Evolutionary conservation across 2,329 filamentous ascomycete species (phyloP).

Genomic region (Beauveria asiatica): DNA sequence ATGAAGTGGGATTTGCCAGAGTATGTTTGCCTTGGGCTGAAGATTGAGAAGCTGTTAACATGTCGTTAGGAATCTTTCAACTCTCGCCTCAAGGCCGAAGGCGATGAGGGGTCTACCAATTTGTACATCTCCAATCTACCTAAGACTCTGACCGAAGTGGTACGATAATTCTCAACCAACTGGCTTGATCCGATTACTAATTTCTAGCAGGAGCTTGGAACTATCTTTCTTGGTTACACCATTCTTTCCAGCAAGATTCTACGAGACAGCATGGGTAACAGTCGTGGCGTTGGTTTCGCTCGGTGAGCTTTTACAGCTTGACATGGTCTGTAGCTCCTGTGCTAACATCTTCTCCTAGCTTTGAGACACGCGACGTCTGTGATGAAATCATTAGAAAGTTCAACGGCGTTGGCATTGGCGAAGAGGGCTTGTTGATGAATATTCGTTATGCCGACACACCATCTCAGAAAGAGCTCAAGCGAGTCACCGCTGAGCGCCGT

Average conservation of each 20-base stretch:
- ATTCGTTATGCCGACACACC: slow-evolving; percentile 96
- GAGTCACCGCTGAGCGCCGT: slow-evolving; percentile 87
- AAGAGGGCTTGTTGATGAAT: slow-evolving; percentile 77
- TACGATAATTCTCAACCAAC: slow-evolving; percentile 25
- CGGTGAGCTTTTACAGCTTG: slow-evolving; percentile 49
- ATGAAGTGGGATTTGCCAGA: slow-evolving; percentile 94
- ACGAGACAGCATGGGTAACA: slow-evolving; percentile 82
- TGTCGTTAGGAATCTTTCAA: slow-evolving; percentile 82
- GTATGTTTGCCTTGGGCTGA: slow-evolving; percentile 39
- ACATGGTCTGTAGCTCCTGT: background rate
- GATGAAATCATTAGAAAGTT: slow-evolving; percentile 82
- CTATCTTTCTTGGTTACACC: slow-evolving; percentile 69
- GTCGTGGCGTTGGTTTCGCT: slow-evolving; percentile 94
- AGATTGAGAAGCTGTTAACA: slow-evolving; percentile 13
- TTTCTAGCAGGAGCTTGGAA: slow-evolving; percentile 55
- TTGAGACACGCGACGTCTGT: slow-evolving; percentile 81
- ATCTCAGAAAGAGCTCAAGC: slow-evolving; percentile 93
- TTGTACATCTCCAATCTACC: slow-evolving; percentile 97
- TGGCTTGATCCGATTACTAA: slow-evolving; percentile 10
- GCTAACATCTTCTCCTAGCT: slow-evolving; percentile 46
- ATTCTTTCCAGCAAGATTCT: slow-evolving; percentile 94
- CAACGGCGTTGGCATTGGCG: slow-evolving; percentile 68
- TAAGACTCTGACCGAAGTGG: slow-evolving; percentile 82
- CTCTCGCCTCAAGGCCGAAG: slow-evolving; percentile 91
- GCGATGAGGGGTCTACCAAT: slow-evolving; percentile 84